Base-by-base conservation (phyloP, 768 basidiomycete genomes). In the Leccinum boreale region DNA sequence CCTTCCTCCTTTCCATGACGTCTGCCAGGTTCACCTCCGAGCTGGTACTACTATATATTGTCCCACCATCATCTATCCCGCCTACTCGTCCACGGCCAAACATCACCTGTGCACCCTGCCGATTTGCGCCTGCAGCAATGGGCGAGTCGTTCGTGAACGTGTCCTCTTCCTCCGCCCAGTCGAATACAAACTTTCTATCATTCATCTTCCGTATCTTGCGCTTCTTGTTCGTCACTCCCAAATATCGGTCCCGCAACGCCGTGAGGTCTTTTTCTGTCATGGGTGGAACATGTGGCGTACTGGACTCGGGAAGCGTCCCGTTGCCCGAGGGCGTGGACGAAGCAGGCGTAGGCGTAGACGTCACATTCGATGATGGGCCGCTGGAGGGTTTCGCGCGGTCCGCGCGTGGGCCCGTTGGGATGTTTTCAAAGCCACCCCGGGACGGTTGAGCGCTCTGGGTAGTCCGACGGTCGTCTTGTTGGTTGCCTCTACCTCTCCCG, bases 151-250 rank as follows among this genome's bases (percentile, higher is more conserved):
- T 85, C 8, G 84, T 78, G 67, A 90, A 87, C 14, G 97, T 99
- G 72, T 99, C 97, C 66, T 99, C 97, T 71, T 89, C 90, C 50
- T 87, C 86, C 68, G 96, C 94, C 97, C 97, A 99, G 72, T 98
- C 97, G 68, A 99, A 99, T n/a, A 96, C 92, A 70, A 98, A 94
- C 74, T 96, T 96, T 74, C 93, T 86, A 73, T 95, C 94, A 68
- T 90, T 92, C 84, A 91, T 93, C 76, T 94, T 95, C 55, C 93
- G 86, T 64, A 93, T 90, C 74, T 92, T 94, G 42, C 92, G 88
- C 76, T 94, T 95, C 81, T 95, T 94, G 74, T 86, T 92, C 73
- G 91, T 89, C 19, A 92, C 90, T 5, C 97, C 97, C 31, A 99
- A 86, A 72, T 99, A 98, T 36, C 96, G 85, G 23, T 94, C 92